phyloP scores from a whole-genome alignment of 352 stramenopile genomes.

The Globisporangium cederbergense region DNA sequence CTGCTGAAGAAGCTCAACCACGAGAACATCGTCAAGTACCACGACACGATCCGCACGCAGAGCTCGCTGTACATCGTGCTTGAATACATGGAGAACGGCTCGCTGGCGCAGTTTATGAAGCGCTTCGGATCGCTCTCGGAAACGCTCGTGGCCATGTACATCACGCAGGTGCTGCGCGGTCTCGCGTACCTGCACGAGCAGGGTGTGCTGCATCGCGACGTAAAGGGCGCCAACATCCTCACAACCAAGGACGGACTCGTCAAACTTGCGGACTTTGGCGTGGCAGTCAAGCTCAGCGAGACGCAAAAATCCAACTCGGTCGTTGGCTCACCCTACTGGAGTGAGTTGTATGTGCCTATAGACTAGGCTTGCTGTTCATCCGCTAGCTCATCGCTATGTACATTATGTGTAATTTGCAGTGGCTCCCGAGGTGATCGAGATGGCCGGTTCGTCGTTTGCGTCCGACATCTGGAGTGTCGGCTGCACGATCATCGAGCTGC shows the following conservation, averaged over 20 bases:
- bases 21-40: slow-evolving; percentile 95
- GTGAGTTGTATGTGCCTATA: slow-evolving; percentile 29
- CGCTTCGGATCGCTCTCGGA: slow-evolving; percentile 92
- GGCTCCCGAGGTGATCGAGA: slow-evolving; percentile 95
- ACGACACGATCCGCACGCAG: slow-evolving; percentile 91
- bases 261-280: slow-evolving; percentile 92
- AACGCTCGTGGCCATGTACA: slow-evolving; percentile 89
- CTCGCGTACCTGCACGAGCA: slow-evolving; percentile 90
- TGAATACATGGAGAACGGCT: slow-evolving; percentile 95
- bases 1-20: slow-evolving; percentile 92
- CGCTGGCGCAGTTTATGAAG: slow-evolving; percentile 90
- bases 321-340: slow-evolving; percentile 95
- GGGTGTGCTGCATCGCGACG: slow-evolving; percentile 90
- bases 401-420: slow-evolving; percentile 44
- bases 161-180: slow-evolving; percentile 89
- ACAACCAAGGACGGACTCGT: slow-evolving; percentile 90
- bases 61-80: slow-evolving; percentile 83
- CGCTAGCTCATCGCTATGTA: neutral
- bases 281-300: slow-evolving; percentile 87
- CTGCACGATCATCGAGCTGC: slow-evolving; percentile 94
- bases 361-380: neutral
- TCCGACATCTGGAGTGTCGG: slow-evolving; percentile 95
- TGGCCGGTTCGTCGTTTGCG: slow-evolving; percentile 88
- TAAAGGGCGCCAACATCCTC: slow-evolving; percentile 93
- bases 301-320: slow-evolving; percentile 88